A percentile compares a stretch with the other conserved stretches of the same genome.
These are phyloP conservation scores for Rauvolfia tetraphylla DNA, from an alignment of 257 asterid genomes.

Conservation along the genomic window DNA sequence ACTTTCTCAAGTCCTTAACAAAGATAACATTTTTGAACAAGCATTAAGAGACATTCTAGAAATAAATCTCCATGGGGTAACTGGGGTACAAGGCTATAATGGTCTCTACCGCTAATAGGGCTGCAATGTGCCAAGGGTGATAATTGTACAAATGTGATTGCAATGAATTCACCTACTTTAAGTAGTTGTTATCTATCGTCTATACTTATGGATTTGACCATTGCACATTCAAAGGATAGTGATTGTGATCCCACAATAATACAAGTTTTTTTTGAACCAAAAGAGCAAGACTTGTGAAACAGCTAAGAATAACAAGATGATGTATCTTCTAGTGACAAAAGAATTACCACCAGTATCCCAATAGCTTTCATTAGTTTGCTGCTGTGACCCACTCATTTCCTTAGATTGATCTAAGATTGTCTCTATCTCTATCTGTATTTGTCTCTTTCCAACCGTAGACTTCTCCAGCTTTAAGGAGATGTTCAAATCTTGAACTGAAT, in stretches of 20 bases:
- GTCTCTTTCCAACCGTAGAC: conserved; percentile 69
- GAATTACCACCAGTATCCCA: conserved; percentile 33
- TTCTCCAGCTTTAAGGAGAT: conserved; percentile 58
- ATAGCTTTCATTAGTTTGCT: conserved; percentile 31
- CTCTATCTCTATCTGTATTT: conserved; percentile 58
- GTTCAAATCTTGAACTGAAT: conserved; percentile 60
- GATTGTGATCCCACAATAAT: neutral
- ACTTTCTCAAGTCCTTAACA: neutral
- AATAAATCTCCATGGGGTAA: neutral
- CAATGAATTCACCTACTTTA: neutral
- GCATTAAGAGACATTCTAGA: neutral
- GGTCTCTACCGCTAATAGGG: neutral
- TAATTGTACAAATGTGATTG: neutral
- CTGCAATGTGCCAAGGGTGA: neutral
- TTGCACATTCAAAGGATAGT: neutral
- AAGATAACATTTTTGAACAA: neutral
- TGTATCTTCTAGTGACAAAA: neutral
- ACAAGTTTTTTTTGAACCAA: neutral
- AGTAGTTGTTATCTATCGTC: neutral
- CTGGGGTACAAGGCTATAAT: neutral
- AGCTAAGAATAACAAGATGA: neutral
- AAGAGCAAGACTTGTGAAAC: conserved; percentile 3
- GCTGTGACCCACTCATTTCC: conserved; percentile 25
- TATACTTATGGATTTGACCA: neutral
- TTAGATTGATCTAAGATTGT: conserved; percentile 32